Base-by-base conservation (phyloP, 768 basidiomycete species). In the Pisolithus sp. region DNA sequence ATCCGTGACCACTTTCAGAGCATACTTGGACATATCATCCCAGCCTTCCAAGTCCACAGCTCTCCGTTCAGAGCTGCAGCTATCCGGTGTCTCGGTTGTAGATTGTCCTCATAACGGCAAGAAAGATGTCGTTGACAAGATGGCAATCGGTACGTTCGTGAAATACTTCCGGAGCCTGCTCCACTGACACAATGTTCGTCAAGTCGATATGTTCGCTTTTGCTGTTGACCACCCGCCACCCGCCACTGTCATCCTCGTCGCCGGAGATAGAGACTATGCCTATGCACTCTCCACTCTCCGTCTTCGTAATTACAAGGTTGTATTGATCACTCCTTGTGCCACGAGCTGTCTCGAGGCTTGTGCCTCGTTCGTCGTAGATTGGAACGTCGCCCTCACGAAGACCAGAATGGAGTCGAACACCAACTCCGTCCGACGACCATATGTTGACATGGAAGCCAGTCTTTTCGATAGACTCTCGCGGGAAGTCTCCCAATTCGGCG, bases 161-260 rank as follows among this genome's bases (percentile, higher is more conserved):
- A 23, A 0, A 24, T 17, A 53, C 23, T 49, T 28, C 39, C 20
- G 4, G 42, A 46, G 15, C 21, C 34, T 39, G 42, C 52, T 54
- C 21, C 56, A 37, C 38, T 38, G 30, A 51, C 36, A 45, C n/a
- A 18, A 34, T 46, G 40, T 36, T 44, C 41, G n/a, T 20, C 8
- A 61, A 85, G 85, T 82, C 44, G 86, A 87, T 59, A 80, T 87
- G 74, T 67, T 87, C 51, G 72, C 78, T 7, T 77, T 80, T 61
- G 83, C 80, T n/a, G 76, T 83, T 59, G 85, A 86, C 66, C 76
- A 78, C 55, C 68, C 75, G 3, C 52, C 74, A 2, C 76, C 77
- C 52, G 60, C 76, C 24, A 83, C 82, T 15, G 67, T 85, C 57
- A 65, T 86, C 41, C 69, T 88, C 36, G 81, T 88, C 57, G 76